Evolutionary conservation across 2,329 filamentous ascomycete genomes (phyloP), one percentile per base, ranked within the genome.

Genomic region (Ceratocystis papillata): DNA sequence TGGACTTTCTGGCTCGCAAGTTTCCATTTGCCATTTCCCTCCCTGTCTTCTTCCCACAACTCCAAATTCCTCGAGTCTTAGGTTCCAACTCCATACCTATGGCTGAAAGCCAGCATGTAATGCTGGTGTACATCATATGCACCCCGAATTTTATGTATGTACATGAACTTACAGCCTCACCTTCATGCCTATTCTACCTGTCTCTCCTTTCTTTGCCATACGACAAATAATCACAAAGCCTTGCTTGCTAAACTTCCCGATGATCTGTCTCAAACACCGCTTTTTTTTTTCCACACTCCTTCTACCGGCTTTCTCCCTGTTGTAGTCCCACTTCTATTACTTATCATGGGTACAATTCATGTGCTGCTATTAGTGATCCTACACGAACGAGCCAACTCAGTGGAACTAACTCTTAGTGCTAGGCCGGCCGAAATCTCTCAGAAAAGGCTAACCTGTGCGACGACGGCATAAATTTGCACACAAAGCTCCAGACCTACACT

Each of bases 321-420:
- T 15, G 48, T 53, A 53, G 48, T 53, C 48, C 20, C 48, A 53
- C 48, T 53, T 25, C 17, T 12, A 5, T 25, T 25, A 10, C 48
- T 25, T 25, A 10, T 25, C 48, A 53, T 12, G 20, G 20, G 22
- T 28, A 12, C 20, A 25, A 53, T 53, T 12, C 15, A 25, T 53
- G 48, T 53, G 48, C 37, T 41, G 37, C 8, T 53, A 53, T 53
- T 53, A 53, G 48, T 53, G 48, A 53, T 53, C 48, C 48, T 53
- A 53, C 48, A 53, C 48, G 48, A 53, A 53, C 48, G 20, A 53
- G 48, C 25, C 48, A 53, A 28, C 48, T 53, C 20, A 53, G 48
- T 53, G 48, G 20, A 53, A 53, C 48, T 53, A 53, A 53, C 48
- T 50, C 20, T 25, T 53, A 25, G 20, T 25, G 22, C 48, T 15